Evolutionary conservation across 208 protist genomes (phyloP), one percentile per base, ranked within the genome.

Genomic region (Crithidia mellificae): DNA sequence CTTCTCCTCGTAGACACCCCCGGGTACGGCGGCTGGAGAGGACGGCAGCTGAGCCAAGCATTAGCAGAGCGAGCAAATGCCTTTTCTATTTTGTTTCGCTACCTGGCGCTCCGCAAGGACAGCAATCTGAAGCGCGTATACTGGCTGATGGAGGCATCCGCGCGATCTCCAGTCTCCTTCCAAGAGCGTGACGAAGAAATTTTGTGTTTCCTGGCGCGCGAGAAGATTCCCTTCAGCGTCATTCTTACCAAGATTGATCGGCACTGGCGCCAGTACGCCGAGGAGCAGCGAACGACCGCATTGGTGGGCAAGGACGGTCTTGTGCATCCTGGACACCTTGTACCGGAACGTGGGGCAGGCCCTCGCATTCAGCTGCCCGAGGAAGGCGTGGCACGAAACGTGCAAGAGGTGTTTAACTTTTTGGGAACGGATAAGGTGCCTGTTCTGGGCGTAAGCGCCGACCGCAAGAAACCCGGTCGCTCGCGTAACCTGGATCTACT

Each of bases 1-100:
- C 64, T 96, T 39, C 77, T 94, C 38, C 76, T 96, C 27, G 88
- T 94, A 7, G 92, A 95, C 64, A 94, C 89, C 3, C 92, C 92
- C 51, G 89, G 92, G 24, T 96, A 96, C 71, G 92, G 92, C 36
- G 84, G 83, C 11, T 96, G 92, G 89, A 71, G 68, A 51, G 77
- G 87, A 5, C 79, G 85, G 4, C 19, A 78, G 11, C 43, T 87
- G 19, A 64, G 52, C 11, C 72, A 88, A 68, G 68, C 56, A 7
- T 29, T 79, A 4, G 68, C 68, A 32, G 75, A 82, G 54, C 65
- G 84, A 25, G 92, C 88, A 22, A 84, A 81, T 38, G 89, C 89
- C 25, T 93, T 94, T 74, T 68, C 84, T 25, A 88, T 92, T 58
- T 68, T 95, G 11, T 94, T 93, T 53, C 88, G 86, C 58, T 96